These are phyloP conservation scores for Forsythia viridissima DNA, from an alignment of 257 asterid species.

Conservation along the genomic window DNA sequence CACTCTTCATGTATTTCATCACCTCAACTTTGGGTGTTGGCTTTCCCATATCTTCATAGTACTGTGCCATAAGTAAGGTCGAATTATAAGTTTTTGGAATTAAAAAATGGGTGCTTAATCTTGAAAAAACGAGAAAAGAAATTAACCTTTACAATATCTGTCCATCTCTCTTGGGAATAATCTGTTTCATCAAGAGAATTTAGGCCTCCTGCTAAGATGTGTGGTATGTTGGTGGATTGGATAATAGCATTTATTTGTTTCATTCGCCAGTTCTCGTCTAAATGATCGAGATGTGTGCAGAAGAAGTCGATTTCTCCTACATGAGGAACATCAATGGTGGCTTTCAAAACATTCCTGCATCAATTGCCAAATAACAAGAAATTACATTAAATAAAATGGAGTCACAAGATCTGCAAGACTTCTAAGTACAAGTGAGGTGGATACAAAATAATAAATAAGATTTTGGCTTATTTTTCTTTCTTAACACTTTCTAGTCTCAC, in stretches of 20 bases:
- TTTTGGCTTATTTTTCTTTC: background rate
- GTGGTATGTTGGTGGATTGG: slow-evolving; percentile 72
- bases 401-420: background rate
- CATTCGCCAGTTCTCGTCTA: slow-evolving; percentile 92
- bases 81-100: background rate
- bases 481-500: background rate
- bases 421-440: background rate
- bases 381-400: background rate
- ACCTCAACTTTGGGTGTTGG: slow-evolving; percentile 84
- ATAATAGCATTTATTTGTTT: slow-evolving; percentile 85
- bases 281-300: slow-evolving; percentile 85
- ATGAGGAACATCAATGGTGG: slow-evolving; percentile 87
- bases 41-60: slow-evolving; percentile 88
- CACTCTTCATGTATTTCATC: slow-evolving; percentile 71
- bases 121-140: background rate
- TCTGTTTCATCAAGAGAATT: slow-evolving; percentile 86
- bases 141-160: slow-evolving; percentile 77
- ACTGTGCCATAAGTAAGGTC: slow-evolving; percentile 38
- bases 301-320: slow-evolving; percentile 74
- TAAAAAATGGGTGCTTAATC: background rate
- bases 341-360: slow-evolving; percentile 90
- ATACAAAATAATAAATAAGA: background rate
- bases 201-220: slow-evolving; percentile 86
- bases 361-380: background rate
- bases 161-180: slow-evolving; percentile 91